phyloP scores from a whole-genome alignment of 164 flowering plant species.

The Malania oleifera region DNA sequence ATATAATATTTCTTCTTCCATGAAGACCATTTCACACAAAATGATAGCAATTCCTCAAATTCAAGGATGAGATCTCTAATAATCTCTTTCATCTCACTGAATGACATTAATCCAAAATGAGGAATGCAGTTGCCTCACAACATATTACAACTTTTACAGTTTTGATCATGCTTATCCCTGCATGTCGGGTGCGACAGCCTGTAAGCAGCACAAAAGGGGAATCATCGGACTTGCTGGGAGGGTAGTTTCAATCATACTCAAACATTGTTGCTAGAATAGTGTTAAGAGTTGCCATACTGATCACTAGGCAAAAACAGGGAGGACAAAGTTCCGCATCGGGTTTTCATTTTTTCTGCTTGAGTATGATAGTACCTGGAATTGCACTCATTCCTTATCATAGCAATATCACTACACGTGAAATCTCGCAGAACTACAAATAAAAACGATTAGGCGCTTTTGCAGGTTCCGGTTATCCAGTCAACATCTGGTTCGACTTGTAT shows the following conservation, averaged over 20 bases:
- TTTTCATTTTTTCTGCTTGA: constrained; percentile 67
- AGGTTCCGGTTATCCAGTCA: constrained; percentile 68
- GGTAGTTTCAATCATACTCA: not conserved
- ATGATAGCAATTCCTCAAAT: not conserved
- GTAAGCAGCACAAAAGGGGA: no score
- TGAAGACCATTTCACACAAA: not conserved
- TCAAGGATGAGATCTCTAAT: no score
- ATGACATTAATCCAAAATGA: not conserved
- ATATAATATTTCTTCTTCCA: not conserved
- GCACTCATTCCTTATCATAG: constrained; percentile 83
- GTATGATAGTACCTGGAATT: constrained; percentile 64
- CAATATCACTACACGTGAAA: constrained; percentile 49
- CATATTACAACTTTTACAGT: not conserved
- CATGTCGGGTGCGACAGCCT: no score
- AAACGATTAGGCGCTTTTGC: constrained; percentile 80
- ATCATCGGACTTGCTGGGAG: no score
- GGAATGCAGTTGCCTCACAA: not conserved
- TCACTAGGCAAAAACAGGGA: constrained; percentile 98
- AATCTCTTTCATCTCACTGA: not conserved
- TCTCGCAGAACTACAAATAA: constrained; percentile 56
- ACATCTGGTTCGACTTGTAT: constrained; percentile 84
- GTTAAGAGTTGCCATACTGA: constrained; percentile 86
- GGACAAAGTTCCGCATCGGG: constrained; percentile 40
- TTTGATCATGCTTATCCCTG: no score
- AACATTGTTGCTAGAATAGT: constrained; percentile 18